These are phyloP conservation scores for Beauveria pseudobassiana DNA, from an alignment of 2,329 filamentous ascomycete species.

Conservation along the genomic window DNA sequence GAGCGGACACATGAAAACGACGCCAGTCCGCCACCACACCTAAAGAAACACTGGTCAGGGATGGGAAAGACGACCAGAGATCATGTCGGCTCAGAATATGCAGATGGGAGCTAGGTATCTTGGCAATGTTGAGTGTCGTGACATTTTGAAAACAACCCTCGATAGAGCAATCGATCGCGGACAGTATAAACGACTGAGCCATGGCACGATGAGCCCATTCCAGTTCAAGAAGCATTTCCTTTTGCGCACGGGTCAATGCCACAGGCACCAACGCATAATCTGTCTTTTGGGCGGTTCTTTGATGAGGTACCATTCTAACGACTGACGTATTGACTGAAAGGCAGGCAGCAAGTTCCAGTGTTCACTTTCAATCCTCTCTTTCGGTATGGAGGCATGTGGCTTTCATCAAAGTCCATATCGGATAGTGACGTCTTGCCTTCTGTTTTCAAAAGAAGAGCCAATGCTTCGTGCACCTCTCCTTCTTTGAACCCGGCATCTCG, in stretches of 20 bases:
- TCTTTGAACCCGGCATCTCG: conserved; percentile 27
- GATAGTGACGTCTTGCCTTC: conserved; percentile 23
- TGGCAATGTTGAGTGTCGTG: conserved; percentile 54
- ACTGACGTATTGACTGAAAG: background rate
- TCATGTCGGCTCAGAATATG: conserved; percentile 45
- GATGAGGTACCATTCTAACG: accelerated
- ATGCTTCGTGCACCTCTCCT: conserved; percentile 24
- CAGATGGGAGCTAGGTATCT: conserved; percentile 55
- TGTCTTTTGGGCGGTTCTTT: conserved; percentile 14
- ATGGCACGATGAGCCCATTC: conserved; percentile 64
- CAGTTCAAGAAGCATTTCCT: conserved; percentile 60
- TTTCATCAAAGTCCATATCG: conserved; percentile 27
- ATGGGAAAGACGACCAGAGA: conserved; percentile 54
- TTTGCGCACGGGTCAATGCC: conserved; percentile 53
- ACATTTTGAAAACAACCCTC: conserved; percentile 43
- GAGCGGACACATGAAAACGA: conserved; percentile 43
- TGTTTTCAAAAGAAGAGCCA: conserved; percentile 27
- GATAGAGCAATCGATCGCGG: conserved; percentile 50
- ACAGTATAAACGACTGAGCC: conserved; percentile 58
- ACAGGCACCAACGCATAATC: conserved; percentile 40
- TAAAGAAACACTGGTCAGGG: conserved; percentile 47
- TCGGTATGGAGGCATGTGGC: conserved; percentile 10
- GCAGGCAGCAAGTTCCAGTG: background rate
- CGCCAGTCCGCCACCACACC: conserved; percentile 62
- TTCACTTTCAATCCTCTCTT: background rate